Percentiles rank a stretch among this genome's conserved stretches.
phyloP scores from a whole-genome alignment of 1,284 basidiomycete genomes.

The Cryptococcus deneoformans region DNA sequence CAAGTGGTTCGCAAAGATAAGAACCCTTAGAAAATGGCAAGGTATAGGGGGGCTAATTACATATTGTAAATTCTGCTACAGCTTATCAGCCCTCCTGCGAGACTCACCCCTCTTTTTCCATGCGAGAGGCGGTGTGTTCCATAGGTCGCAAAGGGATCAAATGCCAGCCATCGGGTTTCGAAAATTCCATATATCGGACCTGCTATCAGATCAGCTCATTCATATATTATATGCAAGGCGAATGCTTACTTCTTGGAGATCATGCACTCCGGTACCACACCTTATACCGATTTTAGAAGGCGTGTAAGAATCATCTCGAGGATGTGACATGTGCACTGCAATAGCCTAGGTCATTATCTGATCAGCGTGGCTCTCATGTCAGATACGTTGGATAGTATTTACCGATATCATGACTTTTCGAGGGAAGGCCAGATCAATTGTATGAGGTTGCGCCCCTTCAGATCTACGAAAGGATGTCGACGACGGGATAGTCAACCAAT shows the following conservation, averaged over 20 bases:
- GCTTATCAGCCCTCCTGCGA: conserved; percentile 48
- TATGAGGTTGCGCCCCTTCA: conserved; percentile 96
- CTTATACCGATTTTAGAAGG: conserved; percentile 85
- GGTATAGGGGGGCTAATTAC: conserved; percentile 71
- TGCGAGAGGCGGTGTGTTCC: conserved; percentile 72
- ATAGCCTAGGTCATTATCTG: conserved; percentile 66
- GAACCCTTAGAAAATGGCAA: conserved; percentile 85
- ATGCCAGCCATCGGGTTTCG: conserved; percentile 94
- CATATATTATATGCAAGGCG: not conserved
- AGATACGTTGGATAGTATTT: conserved; percentile 16
- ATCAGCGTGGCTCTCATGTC: not conserved
- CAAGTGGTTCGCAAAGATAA: conserved; percentile 91
- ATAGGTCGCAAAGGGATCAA: conserved; percentile 78
- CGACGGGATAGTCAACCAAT: too few relatives aligned
- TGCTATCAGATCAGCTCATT: conserved; percentile 9
- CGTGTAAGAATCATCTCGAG: conserved; percentile 94
- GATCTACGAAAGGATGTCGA: conserved; percentile 58
- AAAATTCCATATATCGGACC: conserved; percentile 75
- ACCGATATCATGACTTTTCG: conserved; percentile 87
- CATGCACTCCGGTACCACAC: conserved; percentile 86
- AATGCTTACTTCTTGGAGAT: conserved; percentile 72
- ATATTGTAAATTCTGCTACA: conserved; percentile 1
- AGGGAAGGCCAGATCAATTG: conserved; percentile 90
- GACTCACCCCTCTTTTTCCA: conserved; percentile 47
- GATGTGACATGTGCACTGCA: conserved; percentile 81